phyloP scores from a whole-genome alignment of 73 alveolate genomes.

The Tetrahymena malaccensis region DNA sequence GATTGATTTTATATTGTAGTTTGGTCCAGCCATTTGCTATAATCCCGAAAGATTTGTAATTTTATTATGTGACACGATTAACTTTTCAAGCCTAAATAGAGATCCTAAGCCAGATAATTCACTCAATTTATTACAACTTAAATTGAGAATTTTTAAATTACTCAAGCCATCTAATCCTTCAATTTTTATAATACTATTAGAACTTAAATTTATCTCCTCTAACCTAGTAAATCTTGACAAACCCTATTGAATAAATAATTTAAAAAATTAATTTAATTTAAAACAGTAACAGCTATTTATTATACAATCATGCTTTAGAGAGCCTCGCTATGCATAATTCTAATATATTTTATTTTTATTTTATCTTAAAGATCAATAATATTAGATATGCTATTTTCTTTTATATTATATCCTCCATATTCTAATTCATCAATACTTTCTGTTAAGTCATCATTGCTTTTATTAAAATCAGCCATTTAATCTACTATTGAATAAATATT shows the following conservation, averaged over 20 bases:
- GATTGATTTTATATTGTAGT: neutral
- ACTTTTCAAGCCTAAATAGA: neutral
- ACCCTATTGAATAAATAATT: neutral
- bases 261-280: neutral
- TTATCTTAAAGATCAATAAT: neutral
- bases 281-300: neutral
- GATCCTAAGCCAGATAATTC: neutral
- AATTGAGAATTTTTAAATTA: neutral
- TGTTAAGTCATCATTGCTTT: neutral
- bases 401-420: neutral
- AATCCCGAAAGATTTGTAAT: neutral
- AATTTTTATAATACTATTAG: neutral
- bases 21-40: neutral
- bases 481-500: neutral
- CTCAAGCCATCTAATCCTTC: neutral
- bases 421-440: neutral
- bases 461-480: neutral
- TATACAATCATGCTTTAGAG: neutral
- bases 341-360: neutral
- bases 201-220: neutral
- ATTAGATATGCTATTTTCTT: neutral
- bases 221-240: neutral
- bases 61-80: neutral
- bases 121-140: neutral
- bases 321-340: neutral